These are phyloP conservation scores for Zygoascus meyerae DNA, from an alignment of 1,139 yeast species.

Conservation along the genomic window DNA sequence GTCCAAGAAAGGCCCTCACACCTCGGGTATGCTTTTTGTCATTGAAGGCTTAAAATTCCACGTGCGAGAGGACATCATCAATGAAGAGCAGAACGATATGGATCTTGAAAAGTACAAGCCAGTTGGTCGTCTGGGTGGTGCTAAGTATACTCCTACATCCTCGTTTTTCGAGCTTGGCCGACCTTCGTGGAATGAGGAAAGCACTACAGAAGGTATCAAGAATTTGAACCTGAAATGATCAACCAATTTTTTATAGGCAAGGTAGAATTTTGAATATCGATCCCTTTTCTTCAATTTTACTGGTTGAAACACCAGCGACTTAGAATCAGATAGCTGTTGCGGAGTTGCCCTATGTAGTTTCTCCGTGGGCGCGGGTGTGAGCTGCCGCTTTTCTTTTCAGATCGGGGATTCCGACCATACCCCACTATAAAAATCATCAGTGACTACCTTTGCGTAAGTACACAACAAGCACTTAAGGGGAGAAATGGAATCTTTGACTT, in stretches of 20 bases:
- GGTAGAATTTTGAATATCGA: too few species aligned
- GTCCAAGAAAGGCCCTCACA: constrained; percentile 39
- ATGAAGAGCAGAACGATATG: constrained; percentile 37
- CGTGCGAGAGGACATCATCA: constrained; percentile 49
- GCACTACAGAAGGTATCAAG: constrained; percentile 18
- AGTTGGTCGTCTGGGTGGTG: constrained; percentile 53
- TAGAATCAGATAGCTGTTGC: too few species aligned
- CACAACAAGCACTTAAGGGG: too few species aligned
- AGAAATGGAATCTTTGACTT: not conserved
- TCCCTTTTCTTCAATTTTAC: too few species aligned
- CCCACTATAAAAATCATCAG: too few species aligned
- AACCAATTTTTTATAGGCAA: not conserved
- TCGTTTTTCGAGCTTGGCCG: constrained; percentile 43
- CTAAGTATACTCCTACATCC: constrained; percentile 42
- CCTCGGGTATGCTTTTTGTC: constrained; percentile 41
- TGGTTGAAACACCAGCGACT: too few species aligned
- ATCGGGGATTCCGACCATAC: too few species aligned
- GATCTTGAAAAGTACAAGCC: constrained; percentile 50
- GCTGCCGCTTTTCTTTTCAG: too few species aligned
- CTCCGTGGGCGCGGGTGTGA: too few species aligned
- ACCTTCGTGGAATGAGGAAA: constrained; percentile 34
- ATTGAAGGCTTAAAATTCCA: constrained; percentile 57
- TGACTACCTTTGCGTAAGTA: too few species aligned
- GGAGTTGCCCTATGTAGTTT: too few species aligned
- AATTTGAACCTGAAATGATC: not conserved